Percentiles rank a stretch among this genome's conserved stretches.
phyloP scores from a whole-genome alignment of 352 stramenopile genomes.

The Phytopythium ostracodes region DNA sequence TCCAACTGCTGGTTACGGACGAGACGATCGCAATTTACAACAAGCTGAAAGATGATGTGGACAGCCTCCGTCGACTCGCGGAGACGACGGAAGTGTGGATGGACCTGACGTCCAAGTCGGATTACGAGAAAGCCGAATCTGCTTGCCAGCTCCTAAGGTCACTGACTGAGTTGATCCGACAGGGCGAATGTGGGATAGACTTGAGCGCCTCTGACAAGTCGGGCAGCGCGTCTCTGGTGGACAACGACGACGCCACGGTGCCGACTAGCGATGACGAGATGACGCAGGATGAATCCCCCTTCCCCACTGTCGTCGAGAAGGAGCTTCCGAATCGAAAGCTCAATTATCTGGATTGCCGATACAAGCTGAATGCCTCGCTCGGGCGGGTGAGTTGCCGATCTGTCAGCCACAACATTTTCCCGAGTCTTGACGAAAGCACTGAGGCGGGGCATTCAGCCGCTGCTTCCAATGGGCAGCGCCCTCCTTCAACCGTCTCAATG shows the following conservation, averaged over 20 bases:
- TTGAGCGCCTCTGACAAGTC: neutral
- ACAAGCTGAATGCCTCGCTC: slow-evolving; percentile 30
- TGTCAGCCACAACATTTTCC: slow-evolving; percentile 30
- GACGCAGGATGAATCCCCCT: neutral
- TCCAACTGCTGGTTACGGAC: slow-evolving; percentile 54
- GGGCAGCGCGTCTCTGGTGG: neutral
- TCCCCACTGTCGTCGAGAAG: slow-evolving; percentile 24
- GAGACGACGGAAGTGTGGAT: slow-evolving; percentile 83
- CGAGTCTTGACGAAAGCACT: neutral
- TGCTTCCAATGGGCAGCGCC: neutral
- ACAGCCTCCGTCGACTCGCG: slow-evolving; percentile 49
- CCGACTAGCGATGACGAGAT: neutral
- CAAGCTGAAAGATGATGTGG: slow-evolving; percentile 61
- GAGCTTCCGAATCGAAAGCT: slow-evolving; percentile 47
- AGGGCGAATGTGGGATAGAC: neutral
- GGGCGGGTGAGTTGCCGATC: slow-evolving; percentile 50
- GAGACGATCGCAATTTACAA: slow-evolving; percentile 68
- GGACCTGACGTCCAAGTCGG: slow-evolving; percentile 68
- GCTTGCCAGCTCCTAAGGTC: slow-evolving; percentile 45
- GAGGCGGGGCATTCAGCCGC: neutral
- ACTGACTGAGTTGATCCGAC: slow-evolving; percentile 29
- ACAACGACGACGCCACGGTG: neutral
- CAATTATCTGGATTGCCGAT: slow-evolving; percentile 22
- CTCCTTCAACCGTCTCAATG: slow-evolving; percentile 4
- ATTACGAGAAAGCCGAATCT: slow-evolving; percentile 55